Conservation (phyloP, 306 rosid species). For the Abrus precatorius region DNA sequence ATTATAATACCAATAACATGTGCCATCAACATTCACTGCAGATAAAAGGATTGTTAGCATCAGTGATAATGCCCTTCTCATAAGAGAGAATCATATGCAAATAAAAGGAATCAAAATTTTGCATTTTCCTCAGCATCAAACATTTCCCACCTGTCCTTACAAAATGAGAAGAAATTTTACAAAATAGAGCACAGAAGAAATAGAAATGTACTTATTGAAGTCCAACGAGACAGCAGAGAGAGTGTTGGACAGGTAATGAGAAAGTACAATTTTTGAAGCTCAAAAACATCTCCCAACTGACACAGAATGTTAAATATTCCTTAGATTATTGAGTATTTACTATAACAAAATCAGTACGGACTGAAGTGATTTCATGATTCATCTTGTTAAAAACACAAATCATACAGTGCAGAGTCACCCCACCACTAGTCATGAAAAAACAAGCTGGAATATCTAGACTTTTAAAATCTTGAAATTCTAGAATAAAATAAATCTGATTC, state of each 20-base stretch:
- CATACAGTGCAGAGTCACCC: not conserved
- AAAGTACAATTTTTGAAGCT: not conserved
- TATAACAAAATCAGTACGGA: not conserved
- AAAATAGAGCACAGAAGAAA: conserved; percentile 3
- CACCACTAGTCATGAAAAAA: not conserved
- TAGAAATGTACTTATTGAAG: not conserved
- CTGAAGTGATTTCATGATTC: conserved; percentile 18
- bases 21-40: not conserved
- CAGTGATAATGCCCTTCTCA: not conserved
- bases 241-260: conserved; percentile 13
- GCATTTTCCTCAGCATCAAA: conserved; percentile 25
- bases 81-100: not conserved
- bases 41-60: not conserved
- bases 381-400: not conserved
- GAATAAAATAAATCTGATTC: conserved; percentile 10
- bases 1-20: not conserved
- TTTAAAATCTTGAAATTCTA: conserved; percentile 21
- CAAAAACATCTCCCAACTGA: not conserved
- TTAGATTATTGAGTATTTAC: conserved; percentile 24
- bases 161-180: conserved; percentile 16
- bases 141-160: not conserved
- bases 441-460: not conserved
- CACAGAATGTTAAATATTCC: not conserved
- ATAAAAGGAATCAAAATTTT: not conserved
- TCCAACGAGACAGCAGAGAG: conserved; percentile 20